Percentiles rank a stretch among this genome's conserved stretches.
Evolutionary conservation across 2,329 filamentous ascomycete genomes (phyloP).

Genomic region (Sporothrix protearum): DNA sequence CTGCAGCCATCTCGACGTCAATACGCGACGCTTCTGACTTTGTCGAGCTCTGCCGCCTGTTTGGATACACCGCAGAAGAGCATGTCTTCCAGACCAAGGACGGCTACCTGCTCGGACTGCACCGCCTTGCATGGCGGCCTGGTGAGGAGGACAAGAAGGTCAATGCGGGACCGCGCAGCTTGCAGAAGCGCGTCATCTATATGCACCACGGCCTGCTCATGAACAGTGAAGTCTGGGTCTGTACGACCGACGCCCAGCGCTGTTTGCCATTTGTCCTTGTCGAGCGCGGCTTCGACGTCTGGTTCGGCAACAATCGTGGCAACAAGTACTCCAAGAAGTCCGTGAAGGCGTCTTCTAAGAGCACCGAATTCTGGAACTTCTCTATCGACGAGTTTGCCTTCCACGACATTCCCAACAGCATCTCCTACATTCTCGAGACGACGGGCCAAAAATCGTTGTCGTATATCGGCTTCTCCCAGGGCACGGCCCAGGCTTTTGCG

Average conservation of each 20-base stretch:
- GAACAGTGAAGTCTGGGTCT: conserved; percentile 99
- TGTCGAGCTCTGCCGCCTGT: conserved; percentile 85
- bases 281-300: conserved; percentile 91
- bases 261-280: conserved; percentile 86
- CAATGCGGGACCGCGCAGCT: conserved; percentile 64
- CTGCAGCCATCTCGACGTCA: conserved; percentile 62
- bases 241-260: conserved; percentile 78
- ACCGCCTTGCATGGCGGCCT: conserved; percentile 77
- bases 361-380: conserved; percentile 88
- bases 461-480: conserved; percentile 96
- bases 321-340: conserved; percentile 99
- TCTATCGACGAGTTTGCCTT: conserved; percentile 98
- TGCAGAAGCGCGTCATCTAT: conserved; percentile 84
- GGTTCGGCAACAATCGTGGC: conserved; percentile 95
- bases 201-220: conserved; percentile 94
- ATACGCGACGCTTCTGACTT: conserved; percentile 89
- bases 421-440: conserved; percentile 81
- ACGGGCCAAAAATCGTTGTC: conserved; percentile 81
- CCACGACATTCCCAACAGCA: conserved; percentile 93
- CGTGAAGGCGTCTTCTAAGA: conserved; percentile 68
- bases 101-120: conserved; percentile 86
- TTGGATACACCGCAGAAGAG: conserved; percentile 91
- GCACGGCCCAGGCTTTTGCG: conserved; percentile 94
- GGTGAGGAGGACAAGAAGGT: conserved; percentile 77
- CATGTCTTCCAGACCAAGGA: conserved; percentile 93